A percentile compares a stretch with the other conserved stretches of the same genome.
Evolutionary conservation across 768 basidiomycete species (phyloP).

Genomic region (Naganishia friedmannii): DNA sequence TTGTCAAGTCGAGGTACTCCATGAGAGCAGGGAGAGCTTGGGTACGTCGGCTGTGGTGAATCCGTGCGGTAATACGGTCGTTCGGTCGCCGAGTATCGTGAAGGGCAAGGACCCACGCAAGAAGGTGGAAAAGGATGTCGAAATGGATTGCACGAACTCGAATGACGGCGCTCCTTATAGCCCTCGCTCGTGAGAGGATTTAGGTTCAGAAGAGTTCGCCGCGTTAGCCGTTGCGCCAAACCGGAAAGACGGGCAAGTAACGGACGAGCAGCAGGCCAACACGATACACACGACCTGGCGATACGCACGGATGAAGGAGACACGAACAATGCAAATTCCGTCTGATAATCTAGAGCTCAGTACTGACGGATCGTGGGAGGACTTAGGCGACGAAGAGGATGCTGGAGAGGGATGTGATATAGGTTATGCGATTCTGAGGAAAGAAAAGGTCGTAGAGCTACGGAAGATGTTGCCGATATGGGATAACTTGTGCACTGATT

Average conservation of each 20-base stretch:
- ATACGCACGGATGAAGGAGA: neutral
- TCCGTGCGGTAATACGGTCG: slow-evolving; percentile 8
- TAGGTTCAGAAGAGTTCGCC: too few species aligned
- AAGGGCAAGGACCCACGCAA: neutral
- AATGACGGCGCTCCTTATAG: too few species aligned
- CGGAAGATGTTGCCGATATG: slow-evolving; percentile 11
- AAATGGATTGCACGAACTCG: too few species aligned
- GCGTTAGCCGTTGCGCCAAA: too few species aligned
- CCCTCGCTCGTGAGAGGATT: too few species aligned
- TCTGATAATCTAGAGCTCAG: neutral
- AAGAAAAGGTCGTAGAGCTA: slow-evolving; percentile 1
- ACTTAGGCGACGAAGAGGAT: neutral
- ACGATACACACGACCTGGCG: neutral
- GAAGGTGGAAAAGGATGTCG: too few species aligned
- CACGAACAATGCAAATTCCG: neutral
- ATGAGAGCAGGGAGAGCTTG: slow-evolving; percentile 8
- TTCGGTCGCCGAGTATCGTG: neutral
- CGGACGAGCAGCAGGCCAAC: neutral
- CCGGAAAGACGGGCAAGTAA: neutral
- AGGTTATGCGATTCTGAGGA: slow-evolving; percentile 13
- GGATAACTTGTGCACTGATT: slow-evolving; percentile 2
- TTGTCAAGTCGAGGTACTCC: slow-evolving; percentile 12
- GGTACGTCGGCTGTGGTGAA: neutral
- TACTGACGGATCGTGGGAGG: slow-evolving; percentile 7
- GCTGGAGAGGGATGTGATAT: slow-evolving; percentile 10